phyloP scores from a whole-genome alignment of 2,329 filamentous ascomycete species.

The Aspergillus melleus region DNA sequence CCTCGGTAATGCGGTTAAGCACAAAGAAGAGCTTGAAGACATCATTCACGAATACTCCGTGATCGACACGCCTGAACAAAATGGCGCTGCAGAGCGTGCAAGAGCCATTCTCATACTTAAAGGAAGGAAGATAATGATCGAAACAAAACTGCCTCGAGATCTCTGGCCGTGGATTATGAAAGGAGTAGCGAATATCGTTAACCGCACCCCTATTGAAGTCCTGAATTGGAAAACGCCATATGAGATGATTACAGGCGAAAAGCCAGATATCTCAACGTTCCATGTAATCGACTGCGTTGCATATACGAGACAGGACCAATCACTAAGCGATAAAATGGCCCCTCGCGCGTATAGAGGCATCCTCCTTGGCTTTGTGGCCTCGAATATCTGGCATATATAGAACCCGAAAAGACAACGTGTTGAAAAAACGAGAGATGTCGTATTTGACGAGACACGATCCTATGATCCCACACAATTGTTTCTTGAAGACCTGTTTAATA shows the following conservation, averaged over 20 bases:
- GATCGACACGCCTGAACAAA: not conserved
- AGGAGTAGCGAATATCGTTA: not conserved
- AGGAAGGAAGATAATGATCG: not conserved
- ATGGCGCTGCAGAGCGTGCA: not conserved
- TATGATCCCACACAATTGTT: not conserved
- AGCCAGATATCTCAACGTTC: not conserved
- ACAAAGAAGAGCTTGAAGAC: not conserved
- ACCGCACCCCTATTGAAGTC: not conserved
- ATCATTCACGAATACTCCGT: not conserved
- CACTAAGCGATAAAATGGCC: not conserved
- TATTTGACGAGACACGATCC: not conserved
- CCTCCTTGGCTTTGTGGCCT: not conserved
- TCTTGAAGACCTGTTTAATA: not conserved
- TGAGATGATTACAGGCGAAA: not conserved
- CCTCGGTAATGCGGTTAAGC: not conserved
- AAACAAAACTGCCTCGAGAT: not conserved
- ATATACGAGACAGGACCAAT: not conserved
- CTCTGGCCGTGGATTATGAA: not conserved
- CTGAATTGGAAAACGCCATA: not conserved
- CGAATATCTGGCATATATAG: not conserved
- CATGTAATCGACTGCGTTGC: not conserved
- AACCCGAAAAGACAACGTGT: not conserved
- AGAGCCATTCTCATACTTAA: not conserved
- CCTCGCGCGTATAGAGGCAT: not conserved
- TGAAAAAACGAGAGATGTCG: not conserved